Conservation (phyloP, 331 rosid genomes). For the Spiraea crenata region DNA sequence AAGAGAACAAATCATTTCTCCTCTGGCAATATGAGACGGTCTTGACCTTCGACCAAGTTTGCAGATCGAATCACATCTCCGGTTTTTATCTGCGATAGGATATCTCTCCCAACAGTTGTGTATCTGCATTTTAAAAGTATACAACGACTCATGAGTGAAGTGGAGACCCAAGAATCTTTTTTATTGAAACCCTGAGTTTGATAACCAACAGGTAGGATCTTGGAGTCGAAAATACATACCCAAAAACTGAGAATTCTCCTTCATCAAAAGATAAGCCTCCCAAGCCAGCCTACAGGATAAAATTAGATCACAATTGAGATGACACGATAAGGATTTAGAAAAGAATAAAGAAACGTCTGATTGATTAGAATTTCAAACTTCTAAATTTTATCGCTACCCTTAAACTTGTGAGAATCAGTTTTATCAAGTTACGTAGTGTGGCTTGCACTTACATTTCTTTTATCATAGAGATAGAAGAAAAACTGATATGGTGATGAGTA, state of each 20-base stretch:
- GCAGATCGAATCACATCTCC: conserved; percentile 81
- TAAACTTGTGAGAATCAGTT: not conserved
- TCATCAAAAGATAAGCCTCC: conserved; percentile 97
- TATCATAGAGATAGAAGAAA: conserved; percentile 89
- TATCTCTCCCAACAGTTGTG: conserved; percentile 73
- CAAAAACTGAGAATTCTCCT: conserved; percentile 95
- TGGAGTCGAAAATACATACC: conserved; percentile 42
- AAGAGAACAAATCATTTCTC: conserved; percentile 44
- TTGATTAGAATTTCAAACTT: not conserved
- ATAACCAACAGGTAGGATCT: not conserved
- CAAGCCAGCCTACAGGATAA: conserved; percentile 69
- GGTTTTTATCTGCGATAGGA: conserved; percentile 82
- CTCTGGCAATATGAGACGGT: conserved; percentile 70
- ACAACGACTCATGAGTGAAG: not conserved
- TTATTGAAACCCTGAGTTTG: not conserved
- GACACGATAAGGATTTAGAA: not conserved
- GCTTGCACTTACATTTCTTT: conserved; percentile 65
- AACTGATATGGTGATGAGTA: conserved; percentile 86
- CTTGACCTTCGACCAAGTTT: conserved; percentile 77
- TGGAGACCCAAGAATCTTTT: not conserved
- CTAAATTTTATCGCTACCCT: not conserved
- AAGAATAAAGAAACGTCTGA: not conserved
- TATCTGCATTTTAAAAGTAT: conserved; percentile 49
- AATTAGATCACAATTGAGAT: conserved; percentile 7
- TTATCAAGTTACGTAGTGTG: not conserved